phyloP scores from a whole-genome alignment of 257 asterid genomes.

The Dorcoceras hygrometricum region DNA sequence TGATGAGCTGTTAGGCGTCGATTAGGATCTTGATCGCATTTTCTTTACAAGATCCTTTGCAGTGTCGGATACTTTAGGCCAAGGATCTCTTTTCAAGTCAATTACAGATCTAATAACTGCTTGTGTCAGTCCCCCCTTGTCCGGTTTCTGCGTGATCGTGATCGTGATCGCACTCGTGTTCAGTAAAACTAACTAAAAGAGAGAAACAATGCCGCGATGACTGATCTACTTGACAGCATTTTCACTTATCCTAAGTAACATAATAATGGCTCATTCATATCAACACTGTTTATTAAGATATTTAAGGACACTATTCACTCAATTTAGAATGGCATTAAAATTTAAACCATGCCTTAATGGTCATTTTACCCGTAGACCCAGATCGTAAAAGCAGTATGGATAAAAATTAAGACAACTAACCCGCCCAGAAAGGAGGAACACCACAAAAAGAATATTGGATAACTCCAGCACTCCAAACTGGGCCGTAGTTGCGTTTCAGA shows the following conservation, averaged over 20 bases:
- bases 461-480: constrained; percentile 64
- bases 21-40: constrained; percentile 50
- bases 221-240: background rate
- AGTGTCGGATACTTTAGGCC: constrained; percentile 60
- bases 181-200: background rate
- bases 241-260: too few relatives aligned
- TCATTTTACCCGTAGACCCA: background rate
- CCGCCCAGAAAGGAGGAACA: constrained; percentile 62
- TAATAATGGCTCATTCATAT: too few relatives aligned
- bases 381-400: background rate
- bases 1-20: constrained; percentile 49
- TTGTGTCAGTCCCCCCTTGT: constrained; percentile 59
- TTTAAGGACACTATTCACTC: too few relatives aligned
- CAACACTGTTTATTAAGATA: too few relatives aligned
- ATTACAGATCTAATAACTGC: constrained; percentile 52
- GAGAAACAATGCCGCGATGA: background rate
- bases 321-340: too few relatives aligned
- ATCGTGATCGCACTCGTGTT: too few relatives aligned
- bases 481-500: constrained; percentile 50
- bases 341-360: background rate
- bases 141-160: constrained; percentile 73
- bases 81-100: constrained; percentile 51
- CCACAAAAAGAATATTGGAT: constrained; percentile 59
- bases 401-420: constrained; percentile 26
- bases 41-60: constrained; percentile 60